Conservation (phyloP, 75 land plant genomes). For the Azolla pinnata region DNA sequence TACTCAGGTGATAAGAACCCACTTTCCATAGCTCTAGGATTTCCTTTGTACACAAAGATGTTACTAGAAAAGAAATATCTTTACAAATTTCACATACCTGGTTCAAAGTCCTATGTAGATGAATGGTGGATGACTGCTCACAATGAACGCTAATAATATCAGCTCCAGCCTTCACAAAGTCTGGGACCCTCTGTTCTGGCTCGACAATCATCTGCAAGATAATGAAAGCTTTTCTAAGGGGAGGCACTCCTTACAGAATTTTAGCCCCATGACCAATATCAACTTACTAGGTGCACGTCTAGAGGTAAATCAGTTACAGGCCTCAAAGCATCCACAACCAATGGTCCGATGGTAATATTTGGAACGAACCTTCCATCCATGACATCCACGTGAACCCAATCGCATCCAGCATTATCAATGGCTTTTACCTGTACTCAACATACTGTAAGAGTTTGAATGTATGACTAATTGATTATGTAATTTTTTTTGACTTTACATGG, state of each 20-base stretch:
- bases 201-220: constrained; percentile 89
- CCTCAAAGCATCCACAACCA: constrained; percentile 88
- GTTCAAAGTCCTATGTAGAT: constrained; percentile 83
- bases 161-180: constrained; percentile 95
- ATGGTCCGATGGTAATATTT: constrained; percentile 95
- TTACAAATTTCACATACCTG: too few species aligned
- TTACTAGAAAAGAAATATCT: too few species aligned
- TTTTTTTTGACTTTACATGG: too few species aligned
- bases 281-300: constrained; percentile 87
- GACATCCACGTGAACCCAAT: constrained; percentile 99
- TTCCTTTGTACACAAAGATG: too few species aligned
- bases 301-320: constrained; percentile 92
- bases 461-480: not conserved
- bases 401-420: constrained; percentile 89
- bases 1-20: too few species aligned
- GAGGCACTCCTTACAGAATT: not conserved
- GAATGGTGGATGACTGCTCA: constrained; percentile 90
- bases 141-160: constrained; percentile 91
- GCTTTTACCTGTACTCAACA: constrained; percentile 72
- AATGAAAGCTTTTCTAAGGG: not conserved
- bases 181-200: constrained; percentile 90
- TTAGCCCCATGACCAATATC: not conserved
- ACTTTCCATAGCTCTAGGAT: too few species aligned
- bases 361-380: constrained; percentile 99
- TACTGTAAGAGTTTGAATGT: constrained; percentile 1